Evolutionary conservation across 768 basidiomycete genomes (phyloP), one percentile per base, ranked within the genome.

Genomic region (Mrakia hoshinonis): DNA sequence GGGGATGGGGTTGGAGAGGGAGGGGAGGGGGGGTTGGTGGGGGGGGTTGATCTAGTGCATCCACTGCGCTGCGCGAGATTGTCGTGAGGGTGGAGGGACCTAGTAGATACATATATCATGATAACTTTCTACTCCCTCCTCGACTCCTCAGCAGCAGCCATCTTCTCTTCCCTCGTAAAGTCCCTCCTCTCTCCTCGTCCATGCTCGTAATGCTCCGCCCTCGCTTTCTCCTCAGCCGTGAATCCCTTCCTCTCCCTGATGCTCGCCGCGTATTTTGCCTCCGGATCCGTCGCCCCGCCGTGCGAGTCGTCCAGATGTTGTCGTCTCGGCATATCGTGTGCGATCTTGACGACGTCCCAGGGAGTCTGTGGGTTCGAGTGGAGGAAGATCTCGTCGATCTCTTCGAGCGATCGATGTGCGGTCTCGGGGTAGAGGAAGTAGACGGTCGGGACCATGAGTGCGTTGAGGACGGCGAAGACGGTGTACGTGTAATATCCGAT

Each of bases 381-480:
- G 2, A 12, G 36, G 43, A 72, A 72, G 67, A 72, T 72, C 29
- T 38, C 34, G 66, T 72, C 71, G 39, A 73, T 72, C 22, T 74
- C 72, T 48, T 75, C 74, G 36, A 74, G 60, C 7, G 72, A 73
- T 0, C 72, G 54, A 3, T 65, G 51, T 3, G 49, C 68, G n/a
- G 74, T 74, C 34, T 74, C 74, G 38, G 74, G 74, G 58, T 66
- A 61, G 34, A 61, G 36, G 58, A 74, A 46, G 24, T 73, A 75
- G 20, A 75, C 73, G 11, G 38, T 47, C 9, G 75, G 74, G 22
- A 62, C 72, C 55, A 77, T 76, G 67, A 76, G 66, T n/a, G 74
- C 58, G 73, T 76, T 76, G 51, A 73, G 24, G 1, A 69, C 73
- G 13, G 73, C 76, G 51, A 76, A 77, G 31, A 76, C 61, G 24